phyloP scores from a whole-genome alignment of 2,329 filamentous ascomycete genomes.

The Fusarium ambrosium region DNA sequence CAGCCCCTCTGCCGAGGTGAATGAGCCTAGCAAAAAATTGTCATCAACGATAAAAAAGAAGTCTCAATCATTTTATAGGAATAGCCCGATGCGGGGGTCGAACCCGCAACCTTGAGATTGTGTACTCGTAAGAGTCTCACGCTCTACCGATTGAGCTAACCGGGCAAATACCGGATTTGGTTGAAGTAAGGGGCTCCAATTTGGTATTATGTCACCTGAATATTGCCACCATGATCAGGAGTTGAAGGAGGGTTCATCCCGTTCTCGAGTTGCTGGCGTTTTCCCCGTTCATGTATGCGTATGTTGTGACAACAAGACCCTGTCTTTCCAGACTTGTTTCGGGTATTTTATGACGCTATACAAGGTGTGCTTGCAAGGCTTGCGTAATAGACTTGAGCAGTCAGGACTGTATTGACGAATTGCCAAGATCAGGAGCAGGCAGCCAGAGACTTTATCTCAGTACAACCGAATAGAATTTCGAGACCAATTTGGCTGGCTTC shows the following conservation, averaged over 20 bases:
- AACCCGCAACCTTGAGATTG: conserved; percentile 69
- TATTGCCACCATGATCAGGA: not conserved
- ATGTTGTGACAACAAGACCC: not conserved
- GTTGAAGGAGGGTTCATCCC: not conserved
- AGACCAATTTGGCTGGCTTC: not conserved
- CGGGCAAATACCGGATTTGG: conserved; percentile 22
- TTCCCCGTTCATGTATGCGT: not conserved
- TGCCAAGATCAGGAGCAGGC: not conserved
- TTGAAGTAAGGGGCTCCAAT: not conserved
- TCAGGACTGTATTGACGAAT: not conserved
- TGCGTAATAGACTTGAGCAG: not conserved
- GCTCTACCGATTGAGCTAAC: conserved; percentile 65
- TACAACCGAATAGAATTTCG: not conserved
- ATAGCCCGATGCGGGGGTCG: conserved; percentile 59
- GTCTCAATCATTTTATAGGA: not conserved
- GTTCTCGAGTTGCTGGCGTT: not conserved
- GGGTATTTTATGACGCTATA: not conserved
- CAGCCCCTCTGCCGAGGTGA: not conserved
- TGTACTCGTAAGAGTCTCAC: conserved; percentile 70
- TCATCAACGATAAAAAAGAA: not conserved
- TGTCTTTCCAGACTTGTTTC: not conserved
- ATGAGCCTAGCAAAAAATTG: not conserved
- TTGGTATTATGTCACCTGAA: not conserved
- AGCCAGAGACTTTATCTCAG: not conserved
- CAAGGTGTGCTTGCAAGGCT: not conserved